Percentiles rank a stretch among this genome's conserved stretches.
phyloP scores from a whole-genome alignment of 202 grass and related monocot species.

The Cymbopogon flexuosus region DNA sequence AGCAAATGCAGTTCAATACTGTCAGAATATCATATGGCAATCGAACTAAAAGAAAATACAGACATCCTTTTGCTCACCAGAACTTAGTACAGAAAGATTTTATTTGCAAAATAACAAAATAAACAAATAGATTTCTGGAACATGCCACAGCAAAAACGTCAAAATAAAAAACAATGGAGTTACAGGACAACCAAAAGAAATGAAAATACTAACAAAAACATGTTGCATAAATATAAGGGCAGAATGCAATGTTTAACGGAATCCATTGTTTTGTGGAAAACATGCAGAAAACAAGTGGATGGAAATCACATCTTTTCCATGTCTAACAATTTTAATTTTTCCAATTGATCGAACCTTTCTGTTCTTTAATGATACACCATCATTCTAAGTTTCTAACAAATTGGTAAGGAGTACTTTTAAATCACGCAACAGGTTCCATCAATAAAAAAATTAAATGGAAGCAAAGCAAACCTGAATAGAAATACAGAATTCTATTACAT shows the following conservation, averaged over 20 bases:
- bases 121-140: background rate
- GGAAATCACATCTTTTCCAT: too few species aligned
- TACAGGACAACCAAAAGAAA: background rate
- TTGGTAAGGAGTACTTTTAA: background rate
- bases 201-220: background rate
- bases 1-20: background rate
- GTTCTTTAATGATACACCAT: background rate
- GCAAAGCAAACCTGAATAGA: background rate
- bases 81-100: constrained; percentile 14
- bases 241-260: background rate
- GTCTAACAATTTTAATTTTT: background rate
- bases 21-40: background rate
- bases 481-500: background rate
- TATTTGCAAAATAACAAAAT: background rate
- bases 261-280: background rate
- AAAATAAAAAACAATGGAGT: background rate
- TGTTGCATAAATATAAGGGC: background rate
- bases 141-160: background rate
- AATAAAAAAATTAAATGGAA: background rate
- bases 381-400: background rate
- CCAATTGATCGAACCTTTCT: background rate
- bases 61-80: background rate
- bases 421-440: background rate
- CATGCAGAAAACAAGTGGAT: too few species aligned
- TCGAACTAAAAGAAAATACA: background rate